These are phyloP conservation scores for Tolypocladium pustulatum DNA, from an alignment of 2,329 filamentous ascomycete species.

Conservation along the genomic window DNA sequence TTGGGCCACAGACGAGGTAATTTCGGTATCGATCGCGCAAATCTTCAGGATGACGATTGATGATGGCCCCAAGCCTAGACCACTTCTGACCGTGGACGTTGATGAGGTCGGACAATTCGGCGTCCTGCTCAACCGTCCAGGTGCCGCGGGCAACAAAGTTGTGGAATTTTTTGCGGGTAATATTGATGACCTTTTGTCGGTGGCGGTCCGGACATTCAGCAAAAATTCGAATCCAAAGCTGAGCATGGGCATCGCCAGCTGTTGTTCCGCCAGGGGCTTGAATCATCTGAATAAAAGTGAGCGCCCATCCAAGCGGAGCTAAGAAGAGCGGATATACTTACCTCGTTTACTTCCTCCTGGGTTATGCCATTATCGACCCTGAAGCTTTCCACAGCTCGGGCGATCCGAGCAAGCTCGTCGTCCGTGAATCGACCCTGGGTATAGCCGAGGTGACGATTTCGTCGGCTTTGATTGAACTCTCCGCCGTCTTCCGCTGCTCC, in stretches of 20 bases:
- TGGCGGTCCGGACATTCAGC: constrained; percentile 37
- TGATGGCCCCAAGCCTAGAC: constrained; percentile 47
- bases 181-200: constrained; percentile 43
- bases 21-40: constrained; percentile 62
- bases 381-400: constrained; percentile 31
- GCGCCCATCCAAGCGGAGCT: neutral
- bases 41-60: constrained; percentile 56
- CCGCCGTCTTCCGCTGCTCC: constrained; percentile 7
- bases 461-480: constrained; percentile 6
- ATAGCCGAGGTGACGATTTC: constrained; percentile 15
- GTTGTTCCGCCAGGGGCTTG: constrained; percentile 24
- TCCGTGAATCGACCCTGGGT: constrained; percentile 32
- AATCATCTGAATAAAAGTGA: constrained; percentile 19
- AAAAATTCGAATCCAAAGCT: constrained; percentile 41
- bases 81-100: constrained; percentile 39
- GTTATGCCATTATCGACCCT: constrained; percentile 29
- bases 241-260: constrained; percentile 22
- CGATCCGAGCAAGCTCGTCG: constrained; percentile 30
- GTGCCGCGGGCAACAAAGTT: constrained; percentile 47
- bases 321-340: constrained; percentile 16
- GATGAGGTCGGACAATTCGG: constrained; percentile 24
- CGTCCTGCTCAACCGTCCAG: constrained; percentile 27
- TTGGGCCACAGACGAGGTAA: constrained; percentile 48
- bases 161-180: constrained; percentile 53
- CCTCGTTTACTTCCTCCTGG: constrained; percentile 35